Evolutionary conservation across 108 stramenopile genomes (phyloP), one percentile per base, ranked within the genome.

Genomic region (Pseudonitzschia pungens): DNA sequence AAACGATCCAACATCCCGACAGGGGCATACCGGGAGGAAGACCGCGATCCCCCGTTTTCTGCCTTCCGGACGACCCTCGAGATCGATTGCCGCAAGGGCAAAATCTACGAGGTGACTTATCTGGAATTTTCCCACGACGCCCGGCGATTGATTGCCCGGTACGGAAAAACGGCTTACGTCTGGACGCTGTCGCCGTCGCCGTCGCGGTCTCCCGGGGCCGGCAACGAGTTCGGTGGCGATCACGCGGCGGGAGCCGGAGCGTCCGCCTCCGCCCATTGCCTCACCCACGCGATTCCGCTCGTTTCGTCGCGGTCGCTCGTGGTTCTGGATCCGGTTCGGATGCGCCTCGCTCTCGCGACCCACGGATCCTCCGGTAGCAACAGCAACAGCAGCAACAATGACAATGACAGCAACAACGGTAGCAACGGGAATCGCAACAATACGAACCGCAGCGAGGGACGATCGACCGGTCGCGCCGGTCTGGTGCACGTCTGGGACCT

Each of bases 81-180:
- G 50, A 67, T 67, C 0, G 27, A 44, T 7, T 67, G 42, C 36
- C 42, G 28, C 11, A 36, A 67, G 6, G 42, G 66, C 8, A 67
- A 22, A 26, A 67, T 63, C 2, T 67, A 67, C 28, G 66, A 67
- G 22, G 44, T 67, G 42, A 67, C 66, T 0, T 67, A 67, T 0
- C 42, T 67, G 16, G 66, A 41, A 26, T 67, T 67, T 18, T 48
- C 44, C 27, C 1, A 45, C 0, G 44, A 48, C 40, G 43, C 66
- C 0, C 16, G 10, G 9, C 31, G 0, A 45, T 40, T 67, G 24
- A 31, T 67, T 2, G 65, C 65, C 9, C 65, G 65, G 15, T 67
- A 67, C 36, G 65, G 65, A 26, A 67, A 67, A 50, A 67, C 45
- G 15, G 65, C 65, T 6, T 67, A 67, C 21, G 43, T 67, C 0